Conservation (phyloP, 2,329 filamentous ascomycete genomes). For the Cordyceps cateniannulata region DNA sequence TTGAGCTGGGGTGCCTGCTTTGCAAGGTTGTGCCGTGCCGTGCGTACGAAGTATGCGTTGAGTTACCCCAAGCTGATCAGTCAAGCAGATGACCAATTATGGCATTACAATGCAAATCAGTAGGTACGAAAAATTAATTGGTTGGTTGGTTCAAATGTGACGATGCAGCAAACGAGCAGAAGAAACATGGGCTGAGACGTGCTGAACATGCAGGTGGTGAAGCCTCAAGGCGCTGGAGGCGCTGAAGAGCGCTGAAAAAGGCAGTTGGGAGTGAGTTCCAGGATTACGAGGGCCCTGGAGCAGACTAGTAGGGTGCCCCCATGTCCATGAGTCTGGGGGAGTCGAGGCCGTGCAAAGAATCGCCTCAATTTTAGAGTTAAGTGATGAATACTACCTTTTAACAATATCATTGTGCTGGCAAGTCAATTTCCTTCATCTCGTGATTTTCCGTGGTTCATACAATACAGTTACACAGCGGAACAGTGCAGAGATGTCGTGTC, state of each 20-base stretch:
- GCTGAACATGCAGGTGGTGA: not conserved
- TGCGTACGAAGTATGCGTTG: not conserved
- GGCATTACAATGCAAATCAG: not conserved
- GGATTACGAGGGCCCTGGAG: not conserved
- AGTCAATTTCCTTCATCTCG: not conserved
- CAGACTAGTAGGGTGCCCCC: not conserved
- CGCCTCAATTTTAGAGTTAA: too few species aligned
- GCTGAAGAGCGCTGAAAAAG: not conserved
- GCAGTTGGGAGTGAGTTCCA: not conserved
- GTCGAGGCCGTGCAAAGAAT: not conserved
- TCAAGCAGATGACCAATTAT: not conserved
- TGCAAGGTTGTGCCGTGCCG: not conserved
- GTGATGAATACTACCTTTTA: not conserved
- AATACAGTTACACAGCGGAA: too few species aligned
- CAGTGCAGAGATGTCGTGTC: constrained; percentile 3
- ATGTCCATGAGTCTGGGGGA: not conserved
- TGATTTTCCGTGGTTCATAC: not conserved
- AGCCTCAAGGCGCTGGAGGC: not conserved
- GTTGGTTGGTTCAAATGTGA: not conserved
- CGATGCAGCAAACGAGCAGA: not conserved
- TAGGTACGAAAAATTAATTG: not conserved
- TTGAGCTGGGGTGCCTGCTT: not conserved
- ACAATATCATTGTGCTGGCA: not conserved
- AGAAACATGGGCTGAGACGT: not conserved
- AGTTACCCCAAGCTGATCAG: not conserved